These are phyloP conservation scores for Paraleonurus japonicus DNA, from an alignment of 257 asterid species.

Conservation along the genomic window DNA sequence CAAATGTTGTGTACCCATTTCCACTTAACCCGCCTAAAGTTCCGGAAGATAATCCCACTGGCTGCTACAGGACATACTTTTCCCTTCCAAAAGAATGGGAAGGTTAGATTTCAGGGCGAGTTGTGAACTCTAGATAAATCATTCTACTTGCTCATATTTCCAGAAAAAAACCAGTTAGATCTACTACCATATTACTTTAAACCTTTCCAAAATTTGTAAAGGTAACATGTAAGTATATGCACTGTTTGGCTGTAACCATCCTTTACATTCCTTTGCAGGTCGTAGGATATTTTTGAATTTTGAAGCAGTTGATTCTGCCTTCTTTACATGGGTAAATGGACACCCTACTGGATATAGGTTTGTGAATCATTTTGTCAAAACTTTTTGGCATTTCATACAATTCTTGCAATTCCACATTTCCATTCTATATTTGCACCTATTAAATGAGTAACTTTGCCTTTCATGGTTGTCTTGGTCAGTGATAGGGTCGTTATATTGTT, in stretches of 20 bases:
- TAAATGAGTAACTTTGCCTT: background rate
- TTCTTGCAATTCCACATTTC: conserved; percentile 6
- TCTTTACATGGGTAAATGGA: conserved; percentile 93
- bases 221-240: background rate
- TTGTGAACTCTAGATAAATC: conserved; percentile 1
- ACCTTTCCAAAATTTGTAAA: background rate
- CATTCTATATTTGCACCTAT: background rate
- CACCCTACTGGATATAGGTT: conserved; percentile 91
- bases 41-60: conserved; percentile 95
- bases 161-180: background rate
- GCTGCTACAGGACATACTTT: conserved; percentile 90
- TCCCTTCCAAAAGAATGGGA: conserved; percentile 89
- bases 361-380: conserved; percentile 29
- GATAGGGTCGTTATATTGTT: background rate
- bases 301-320: conserved; percentile 99
- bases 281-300: conserved; percentile 88
- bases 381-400: background rate
- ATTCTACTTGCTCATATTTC: conserved; percentile 17
- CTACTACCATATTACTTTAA: background rate
- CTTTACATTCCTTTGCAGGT: conserved; percentile 50
- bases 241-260: conserved; percentile 23
- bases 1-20: conserved; percentile 78
- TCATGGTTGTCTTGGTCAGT: background rate
- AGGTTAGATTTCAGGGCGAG: conserved; percentile 47
- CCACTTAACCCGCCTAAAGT: conserved; percentile 89